A percentile compares a stretch with the other conserved stretches of the same genome.
phyloP scores from a whole-genome alignment of 2,329 filamentous ascomycete genomes.

The Elsinoe ampelina region DNA sequence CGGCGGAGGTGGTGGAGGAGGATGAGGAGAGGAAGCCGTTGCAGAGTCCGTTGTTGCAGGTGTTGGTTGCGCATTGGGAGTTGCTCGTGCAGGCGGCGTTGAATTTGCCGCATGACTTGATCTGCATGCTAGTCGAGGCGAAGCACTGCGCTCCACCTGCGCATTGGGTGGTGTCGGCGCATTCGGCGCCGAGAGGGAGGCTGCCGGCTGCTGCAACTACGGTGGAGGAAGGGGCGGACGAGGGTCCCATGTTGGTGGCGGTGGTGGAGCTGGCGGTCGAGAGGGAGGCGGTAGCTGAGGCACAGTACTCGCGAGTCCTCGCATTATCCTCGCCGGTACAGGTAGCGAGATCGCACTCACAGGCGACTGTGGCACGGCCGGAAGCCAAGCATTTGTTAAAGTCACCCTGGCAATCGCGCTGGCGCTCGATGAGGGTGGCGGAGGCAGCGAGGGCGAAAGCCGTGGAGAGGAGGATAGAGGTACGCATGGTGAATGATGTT shows the following conservation, averaged over 20 bases:
- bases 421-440: background rate
- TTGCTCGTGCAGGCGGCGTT: constrained; percentile 19
- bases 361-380: constrained; percentile 14
- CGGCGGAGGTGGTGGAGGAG: background rate
- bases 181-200: constrained; percentile 19
- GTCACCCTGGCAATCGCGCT: constrained; percentile 14
- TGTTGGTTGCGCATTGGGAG: constrained; percentile 22
- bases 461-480: constrained; percentile 16
- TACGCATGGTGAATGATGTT: constrained; percentile 16
- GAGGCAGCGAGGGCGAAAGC: constrained; percentile 15
- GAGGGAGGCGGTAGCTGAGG: constrained; percentile 12
- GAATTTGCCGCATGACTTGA: constrained; percentile 21
- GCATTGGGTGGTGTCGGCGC: constrained; percentile 18
- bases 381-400: constrained; percentile 17
- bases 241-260: background rate
- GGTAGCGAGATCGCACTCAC: constrained; percentile 15
- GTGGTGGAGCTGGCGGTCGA: constrained; percentile 4
- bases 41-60: constrained; percentile 22
- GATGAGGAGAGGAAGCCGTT: constrained; percentile 18
- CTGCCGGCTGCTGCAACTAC: constrained; percentile 19
- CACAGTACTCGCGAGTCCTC: constrained; percentile 16
- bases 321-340: constrained; percentile 17
- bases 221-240: constrained; percentile 5
- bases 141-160: constrained; percentile 18
- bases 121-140: constrained; percentile 16